phyloP scores from a whole-genome alignment of 768 basidiomycete species.

The Leucocoprinus sp. region DNA sequence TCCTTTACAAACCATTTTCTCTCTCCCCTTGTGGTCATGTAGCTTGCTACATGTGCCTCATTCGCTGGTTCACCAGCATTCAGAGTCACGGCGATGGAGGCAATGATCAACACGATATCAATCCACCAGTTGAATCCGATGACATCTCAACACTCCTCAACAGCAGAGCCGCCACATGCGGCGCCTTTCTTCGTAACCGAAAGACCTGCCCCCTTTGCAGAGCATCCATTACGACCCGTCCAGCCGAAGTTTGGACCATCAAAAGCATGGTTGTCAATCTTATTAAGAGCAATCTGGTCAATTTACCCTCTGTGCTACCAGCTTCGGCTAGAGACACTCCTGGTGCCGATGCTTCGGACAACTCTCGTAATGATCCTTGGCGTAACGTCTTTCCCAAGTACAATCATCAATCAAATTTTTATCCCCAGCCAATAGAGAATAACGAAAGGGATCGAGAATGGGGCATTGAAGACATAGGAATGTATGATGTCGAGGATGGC shows the following conservation, averaged over 20 bases:
- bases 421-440: conserved; percentile 12
- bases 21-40: conserved; percentile 72
- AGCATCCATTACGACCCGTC: conserved; percentile 46
- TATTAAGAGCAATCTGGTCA: conserved; percentile 45
- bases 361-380: conserved; percentile 47
- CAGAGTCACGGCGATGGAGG: conserved; percentile 14
- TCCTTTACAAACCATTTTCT: conserved; percentile 65
- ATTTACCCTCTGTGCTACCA: conserved; percentile 20
- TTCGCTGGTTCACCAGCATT: conserved; percentile 65
- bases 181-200: conserved; percentile 38
- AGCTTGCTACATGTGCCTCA: conserved; percentile 62
- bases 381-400: conserved; percentile 43
- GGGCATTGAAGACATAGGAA: conserved; percentile 41
- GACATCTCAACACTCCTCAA: conserved; percentile 26
- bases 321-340: conserved; percentile 20
- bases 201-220: conserved; percentile 78
- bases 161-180: conserved; percentile 25
- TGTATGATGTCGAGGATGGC: conserved; percentile 68
- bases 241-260: conserved; percentile 64
- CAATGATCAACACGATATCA: conserved; percentile 12
- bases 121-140: conserved; percentile 18
- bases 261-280: conserved; percentile 54
- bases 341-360: conserved; percentile 15
- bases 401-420: conserved; percentile 13
- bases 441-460: conserved; percentile 17